A percentile compares a stretch with the other conserved stretches of the same genome.
phyloP scores from a whole-genome alignment of 441 rosid species.

The Hypseocharis bilobata region DNA sequence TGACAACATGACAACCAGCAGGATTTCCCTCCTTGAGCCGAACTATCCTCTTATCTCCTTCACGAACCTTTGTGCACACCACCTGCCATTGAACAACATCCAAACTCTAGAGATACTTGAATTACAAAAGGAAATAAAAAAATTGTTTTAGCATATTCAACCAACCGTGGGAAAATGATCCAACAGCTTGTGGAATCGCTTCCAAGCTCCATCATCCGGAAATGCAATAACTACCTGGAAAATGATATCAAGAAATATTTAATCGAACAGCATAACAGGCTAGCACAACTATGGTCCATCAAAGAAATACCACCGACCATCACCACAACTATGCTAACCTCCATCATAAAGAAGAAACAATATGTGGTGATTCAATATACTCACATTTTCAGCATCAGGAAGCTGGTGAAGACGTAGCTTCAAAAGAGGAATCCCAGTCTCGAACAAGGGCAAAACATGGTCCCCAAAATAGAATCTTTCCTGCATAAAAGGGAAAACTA shows the following conservation, averaged over 20 bases:
- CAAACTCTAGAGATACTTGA: slow-evolving; percentile 3
- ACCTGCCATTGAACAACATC: slow-evolving; percentile 44
- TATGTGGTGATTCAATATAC: slow-evolving; percentile 9
- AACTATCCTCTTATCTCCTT: slow-evolving; percentile 87
- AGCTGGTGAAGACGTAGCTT: slow-evolving; percentile 73
- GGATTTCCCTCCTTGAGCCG: slow-evolving; percentile 91
- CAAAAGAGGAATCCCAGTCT: slow-evolving; percentile 85
- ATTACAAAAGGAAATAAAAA: background rate
- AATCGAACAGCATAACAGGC: background rate
- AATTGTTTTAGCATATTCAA: slow-evolving; percentile 13
- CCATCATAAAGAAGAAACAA: background rate
- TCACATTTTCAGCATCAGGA: slow-evolving; percentile 60
- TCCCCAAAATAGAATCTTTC: slow-evolving; percentile 96
- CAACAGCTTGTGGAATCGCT: slow-evolving; percentile 84
- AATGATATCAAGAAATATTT: background rate
- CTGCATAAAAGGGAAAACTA: slow-evolving; percentile 34
- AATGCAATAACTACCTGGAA: slow-evolving; percentile 76
- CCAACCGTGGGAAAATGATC: slow-evolving; percentile 72
- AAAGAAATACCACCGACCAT: background rate
- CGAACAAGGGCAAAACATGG: slow-evolving; percentile 87
- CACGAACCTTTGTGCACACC: slow-evolving; percentile 90
- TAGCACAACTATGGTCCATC: background rate
- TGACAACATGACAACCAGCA: slow-evolving; percentile 73
- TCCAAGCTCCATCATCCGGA: slow-evolving; percentile 99
- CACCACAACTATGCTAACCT: background rate